Percentiles rank a stretch among this genome's conserved stretches.
These are phyloP conservation scores for Plantago rigida DNA, from an alignment of 305 asterid species.

Conservation along the genomic window DNA sequence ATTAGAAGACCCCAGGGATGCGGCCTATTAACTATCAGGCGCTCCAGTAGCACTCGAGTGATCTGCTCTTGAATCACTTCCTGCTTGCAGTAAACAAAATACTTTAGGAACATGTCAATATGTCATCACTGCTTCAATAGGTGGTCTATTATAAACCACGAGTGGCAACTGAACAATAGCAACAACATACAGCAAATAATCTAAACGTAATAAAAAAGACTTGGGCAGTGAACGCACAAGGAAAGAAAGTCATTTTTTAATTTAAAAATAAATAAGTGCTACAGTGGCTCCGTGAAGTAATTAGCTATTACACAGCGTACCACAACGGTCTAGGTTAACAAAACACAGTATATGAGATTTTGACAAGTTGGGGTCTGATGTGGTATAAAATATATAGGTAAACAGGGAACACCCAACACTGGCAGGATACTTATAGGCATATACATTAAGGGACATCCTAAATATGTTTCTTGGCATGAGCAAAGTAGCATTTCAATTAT, in stretches of 20 bases:
- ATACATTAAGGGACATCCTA: background rate
- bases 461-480: background rate
- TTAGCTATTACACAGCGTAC: no score
- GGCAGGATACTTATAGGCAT: background rate
- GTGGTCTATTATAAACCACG: background rate
- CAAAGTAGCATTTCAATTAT: background rate
- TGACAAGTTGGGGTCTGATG: background rate
- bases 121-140: background rate
- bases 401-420: background rate
- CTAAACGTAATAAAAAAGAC: background rate
- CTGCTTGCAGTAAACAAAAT: slow-evolving; percentile 34
- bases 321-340: no score
- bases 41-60: slow-evolving; percentile 83
- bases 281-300: background rate
- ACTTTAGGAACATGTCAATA: background rate
- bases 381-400: no score
- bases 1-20: slow-evolving; percentile 96
- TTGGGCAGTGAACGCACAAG: background rate
- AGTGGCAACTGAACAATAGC: background rate
- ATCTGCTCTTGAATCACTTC: slow-evolving; percentile 93
- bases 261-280: no score
- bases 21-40: slow-evolving; percentile 80
- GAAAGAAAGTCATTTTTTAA: background rate
- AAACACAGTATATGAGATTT: background rate
- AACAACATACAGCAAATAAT: background rate